Conservation (phyloP, 495 filamentous ascomycete genomes). For the Penicillium coprophilum region DNA sequence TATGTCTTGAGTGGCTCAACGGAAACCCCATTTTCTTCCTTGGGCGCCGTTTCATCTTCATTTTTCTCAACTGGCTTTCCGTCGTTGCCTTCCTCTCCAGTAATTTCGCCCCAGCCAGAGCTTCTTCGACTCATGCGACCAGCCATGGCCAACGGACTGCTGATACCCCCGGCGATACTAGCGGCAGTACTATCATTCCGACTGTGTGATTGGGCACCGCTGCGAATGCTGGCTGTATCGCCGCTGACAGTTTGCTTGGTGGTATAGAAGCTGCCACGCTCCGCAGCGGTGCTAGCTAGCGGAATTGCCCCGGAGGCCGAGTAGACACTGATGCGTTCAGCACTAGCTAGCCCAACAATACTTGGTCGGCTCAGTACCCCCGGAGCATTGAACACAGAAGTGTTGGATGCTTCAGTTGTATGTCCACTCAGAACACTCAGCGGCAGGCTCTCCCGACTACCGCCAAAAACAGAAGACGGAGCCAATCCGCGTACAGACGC, state of each 20-base stretch:
- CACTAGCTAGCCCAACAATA: slow-evolving; percentile 61
- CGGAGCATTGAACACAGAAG: slow-evolving; percentile 52
- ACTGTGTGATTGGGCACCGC: slow-evolving; percentile 71
- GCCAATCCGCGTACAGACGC: slow-evolving; percentile 91
- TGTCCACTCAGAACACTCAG: slow-evolving; percentile 84
- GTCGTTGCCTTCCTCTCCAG: slow-evolving; percentile 45
- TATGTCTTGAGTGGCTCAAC: slow-evolving; percentile 17
- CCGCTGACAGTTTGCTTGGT: slow-evolving; percentile 60
- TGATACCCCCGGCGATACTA: slow-evolving; percentile 61
- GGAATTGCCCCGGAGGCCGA: slow-evolving; percentile 71
- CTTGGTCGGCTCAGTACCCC: slow-evolving; percentile 51
- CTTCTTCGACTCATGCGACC: slow-evolving; percentile 60
- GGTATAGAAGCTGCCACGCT: slow-evolving; percentile 79
- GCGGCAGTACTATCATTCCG: slow-evolving; percentile 79
- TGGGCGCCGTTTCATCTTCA: slow-evolving; percentile 9
- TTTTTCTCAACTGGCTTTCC: slow-evolving; percentile 25
- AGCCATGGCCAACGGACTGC: slow-evolving; percentile 57
- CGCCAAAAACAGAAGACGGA: slow-evolving; percentile 88
- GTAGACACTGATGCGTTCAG: slow-evolving; percentile 84
- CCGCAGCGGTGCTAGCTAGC: slow-evolving; percentile 54
- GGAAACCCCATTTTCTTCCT: slow-evolving; percentile 9
- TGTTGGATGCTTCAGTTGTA: slow-evolving; percentile 55
- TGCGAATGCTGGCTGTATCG: slow-evolving; percentile 78
- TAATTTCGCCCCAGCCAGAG: slow-evolving; percentile 62
- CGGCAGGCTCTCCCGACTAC: slow-evolving; percentile 82